phyloP scores from a whole-genome alignment of 2,329 filamentous ascomycete species.

The Dothiorella sarmentorum region DNA sequence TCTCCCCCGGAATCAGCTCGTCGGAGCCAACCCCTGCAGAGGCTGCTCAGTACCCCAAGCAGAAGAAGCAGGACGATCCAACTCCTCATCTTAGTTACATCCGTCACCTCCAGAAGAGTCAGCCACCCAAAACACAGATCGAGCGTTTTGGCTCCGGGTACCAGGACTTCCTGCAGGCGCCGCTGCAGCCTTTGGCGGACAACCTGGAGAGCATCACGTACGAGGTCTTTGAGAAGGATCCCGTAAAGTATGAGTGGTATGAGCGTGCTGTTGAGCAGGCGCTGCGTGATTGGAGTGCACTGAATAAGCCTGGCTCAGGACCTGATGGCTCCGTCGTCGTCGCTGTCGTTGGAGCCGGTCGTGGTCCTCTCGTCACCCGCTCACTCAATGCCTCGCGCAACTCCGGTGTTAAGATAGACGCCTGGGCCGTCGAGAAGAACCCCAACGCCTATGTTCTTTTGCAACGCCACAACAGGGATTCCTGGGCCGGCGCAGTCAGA shows the following conservation, averaged over 20 bases:
- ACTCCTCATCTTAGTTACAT: slow-evolving; percentile 75
- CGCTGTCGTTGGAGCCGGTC: slow-evolving; percentile 88
- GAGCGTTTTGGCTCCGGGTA: slow-evolving; percentile 68
- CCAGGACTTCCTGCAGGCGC: slow-evolving; percentile 94
- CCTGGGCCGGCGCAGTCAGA: slow-evolving; percentile 77
- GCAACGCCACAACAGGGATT: slow-evolving; percentile 73
- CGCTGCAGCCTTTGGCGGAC: slow-evolving; percentile 89
- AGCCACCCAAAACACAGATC: slow-evolving; percentile 62
- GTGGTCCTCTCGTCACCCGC: slow-evolving; percentile 86
- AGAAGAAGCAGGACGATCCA: slow-evolving; percentile 52
- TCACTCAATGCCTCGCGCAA: slow-evolving; percentile 75
- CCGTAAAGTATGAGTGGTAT: slow-evolving; percentile 96
- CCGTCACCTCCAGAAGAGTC: slow-evolving; percentile 76
- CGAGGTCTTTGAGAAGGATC: slow-evolving; percentile 97
- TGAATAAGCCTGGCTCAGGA: slow-evolving; percentile 68
- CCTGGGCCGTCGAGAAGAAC: slow-evolving; percentile 97
- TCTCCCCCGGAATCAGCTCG: slow-evolving; percentile 31
- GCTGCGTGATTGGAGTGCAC: slow-evolving; percentile 70
- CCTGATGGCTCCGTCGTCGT: slow-evolving; percentile 71
- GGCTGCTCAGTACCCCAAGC: slow-evolving; percentile 48
- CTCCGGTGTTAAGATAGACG: slow-evolving; percentile 73
- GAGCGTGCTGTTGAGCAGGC: slow-evolving; percentile 79
- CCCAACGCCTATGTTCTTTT: slow-evolving; percentile 95
- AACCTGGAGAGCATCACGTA: slow-evolving; percentile 97
- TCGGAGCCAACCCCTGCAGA: slow-evolving; percentile 65